Conservation (phyloP, 2,329 filamentous ascomycete species). For the Fusarium sp. region DNA sequence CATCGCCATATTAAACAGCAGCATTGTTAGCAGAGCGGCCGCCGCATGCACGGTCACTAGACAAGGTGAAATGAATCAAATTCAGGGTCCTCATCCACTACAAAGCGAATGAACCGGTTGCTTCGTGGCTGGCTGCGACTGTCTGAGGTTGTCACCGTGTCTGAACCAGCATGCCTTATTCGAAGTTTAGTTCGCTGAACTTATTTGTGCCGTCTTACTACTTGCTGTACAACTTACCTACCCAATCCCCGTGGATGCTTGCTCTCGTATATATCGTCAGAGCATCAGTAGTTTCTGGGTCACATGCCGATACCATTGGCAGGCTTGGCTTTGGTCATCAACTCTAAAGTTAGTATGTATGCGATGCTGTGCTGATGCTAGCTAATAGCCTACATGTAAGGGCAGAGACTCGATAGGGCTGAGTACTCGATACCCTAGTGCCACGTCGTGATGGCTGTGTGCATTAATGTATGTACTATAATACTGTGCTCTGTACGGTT, state of each 20-base stretch:
- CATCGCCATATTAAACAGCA: constrained; percentile 12
- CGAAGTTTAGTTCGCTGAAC: background rate
- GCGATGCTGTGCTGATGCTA: background rate
- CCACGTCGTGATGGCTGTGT: constrained; percentile 42
- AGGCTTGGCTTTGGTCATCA: constrained; percentile 19
- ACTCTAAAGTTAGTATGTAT: background rate
- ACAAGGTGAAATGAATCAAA: background rate
- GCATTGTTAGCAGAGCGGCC: constrained; percentile 27
- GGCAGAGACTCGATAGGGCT: constrained; percentile 42
- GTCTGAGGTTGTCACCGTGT: background rate
- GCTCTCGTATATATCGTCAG: constrained; percentile 7
- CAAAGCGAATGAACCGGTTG: constrained; percentile 9
- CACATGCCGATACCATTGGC: background rate
- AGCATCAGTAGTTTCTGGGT: background rate
- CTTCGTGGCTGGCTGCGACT: constrained; percentile 26
- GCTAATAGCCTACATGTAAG: constrained; percentile 6
- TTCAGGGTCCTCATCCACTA: constrained; percentile 26
- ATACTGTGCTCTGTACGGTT: constrained; percentile 11
- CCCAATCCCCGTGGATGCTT: background rate
- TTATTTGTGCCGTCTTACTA: constrained; percentile 23
- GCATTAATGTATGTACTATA: constrained; percentile 12
- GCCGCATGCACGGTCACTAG: constrained; percentile 15
- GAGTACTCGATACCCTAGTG: constrained; percentile 38
- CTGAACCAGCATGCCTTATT: background rate
- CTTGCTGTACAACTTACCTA: constrained; percentile 12